These are phyloP conservation scores for Ormosia semicastrata DNA, from an alignment of 306 rosid genomes.

Conservation along the genomic window DNA sequence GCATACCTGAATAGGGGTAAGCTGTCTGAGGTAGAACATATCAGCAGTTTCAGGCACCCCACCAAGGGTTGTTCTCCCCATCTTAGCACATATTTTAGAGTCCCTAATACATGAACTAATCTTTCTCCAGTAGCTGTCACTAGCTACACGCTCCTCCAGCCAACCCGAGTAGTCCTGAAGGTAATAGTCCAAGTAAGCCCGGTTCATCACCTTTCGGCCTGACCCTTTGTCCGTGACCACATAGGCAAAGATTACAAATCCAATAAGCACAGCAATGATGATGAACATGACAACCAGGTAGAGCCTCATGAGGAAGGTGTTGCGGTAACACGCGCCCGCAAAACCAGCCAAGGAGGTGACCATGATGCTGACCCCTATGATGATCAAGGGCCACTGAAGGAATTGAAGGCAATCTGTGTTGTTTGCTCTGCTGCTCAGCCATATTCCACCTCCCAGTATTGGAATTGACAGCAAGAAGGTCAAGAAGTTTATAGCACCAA, in stretches of 20 bases:
- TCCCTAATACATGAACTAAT: constrained; percentile 74
- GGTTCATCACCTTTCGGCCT: constrained; percentile 41
- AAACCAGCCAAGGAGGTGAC: constrained; percentile 75
- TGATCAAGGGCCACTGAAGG: constrained; percentile 95
- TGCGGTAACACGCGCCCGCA: constrained; percentile 89
- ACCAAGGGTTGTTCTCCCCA: constrained; percentile 20
- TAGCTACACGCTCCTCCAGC: constrained; percentile 61
- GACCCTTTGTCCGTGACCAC: constrained; percentile 81
- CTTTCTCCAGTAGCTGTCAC: constrained; percentile 64
- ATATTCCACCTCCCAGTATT: constrained; percentile 83
- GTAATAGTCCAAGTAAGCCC: constrained; percentile 54
- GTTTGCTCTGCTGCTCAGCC: constrained; percentile 94
- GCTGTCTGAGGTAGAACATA: constrained; percentile 55
- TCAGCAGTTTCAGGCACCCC: constrained; percentile 68
- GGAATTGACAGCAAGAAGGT: constrained; percentile 89
- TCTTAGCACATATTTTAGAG: constrained; percentile 51
- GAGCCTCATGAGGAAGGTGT: constrained; percentile 68
- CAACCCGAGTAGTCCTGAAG: constrained; percentile 77
- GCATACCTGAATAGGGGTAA: constrained; percentile 66
- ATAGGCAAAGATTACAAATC: constrained; percentile 87
- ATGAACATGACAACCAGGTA: constrained; percentile 82
- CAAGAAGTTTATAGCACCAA: constrained; percentile 72
- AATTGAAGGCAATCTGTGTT: constrained; percentile 89
- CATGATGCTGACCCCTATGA: constrained; percentile 67
- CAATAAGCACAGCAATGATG: constrained; percentile 65